Percentiles rank a stretch among this genome's conserved stretches.
phyloP scores from a whole-genome alignment of 768 basidiomycete species.

The Boletus sensibilis region DNA sequence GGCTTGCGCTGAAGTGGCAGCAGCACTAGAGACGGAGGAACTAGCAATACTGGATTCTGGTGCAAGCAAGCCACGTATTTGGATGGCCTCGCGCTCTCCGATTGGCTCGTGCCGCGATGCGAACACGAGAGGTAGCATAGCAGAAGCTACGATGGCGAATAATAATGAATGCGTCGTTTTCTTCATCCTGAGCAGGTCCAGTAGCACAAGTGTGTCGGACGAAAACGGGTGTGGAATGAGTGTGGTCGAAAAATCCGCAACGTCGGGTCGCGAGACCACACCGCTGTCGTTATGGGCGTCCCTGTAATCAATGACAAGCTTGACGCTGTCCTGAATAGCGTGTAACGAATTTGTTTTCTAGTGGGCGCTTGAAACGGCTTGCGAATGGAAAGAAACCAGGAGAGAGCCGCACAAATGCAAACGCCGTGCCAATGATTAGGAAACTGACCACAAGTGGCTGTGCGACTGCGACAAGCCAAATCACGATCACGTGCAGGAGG shows the following conservation, averaged over 20 bases:
- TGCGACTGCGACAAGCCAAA: conserved; percentile 9
- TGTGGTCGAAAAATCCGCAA: conserved; percentile 26
- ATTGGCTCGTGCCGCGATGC: conserved; percentile 24
- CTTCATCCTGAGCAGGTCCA: conserved; percentile 24
- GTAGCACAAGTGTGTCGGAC: conserved; percentile 4
- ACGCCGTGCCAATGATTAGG: conserved; percentile 14
- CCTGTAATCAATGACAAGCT: conserved; percentile 1
- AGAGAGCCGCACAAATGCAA: conserved; percentile 7
- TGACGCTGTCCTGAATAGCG: not conserved
- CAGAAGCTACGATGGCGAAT: conserved; percentile 28
- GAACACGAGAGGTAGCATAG: conserved; percentile 25
- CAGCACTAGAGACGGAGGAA: not conserved
- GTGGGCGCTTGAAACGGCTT: not conserved
- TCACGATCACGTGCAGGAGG: conserved; percentile 21
- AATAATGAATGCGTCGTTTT: conserved; percentile 24
- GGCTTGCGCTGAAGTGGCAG: conserved; percentile 4
- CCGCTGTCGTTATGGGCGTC: conserved; percentile 8
- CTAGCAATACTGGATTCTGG: not conserved
- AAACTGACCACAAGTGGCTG: conserved; percentile 22
- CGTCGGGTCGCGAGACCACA: conserved; percentile 16
- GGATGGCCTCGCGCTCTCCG: conserved; percentile 8
- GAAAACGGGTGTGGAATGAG: conserved; percentile 15
- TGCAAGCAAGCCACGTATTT: conserved; percentile 14
- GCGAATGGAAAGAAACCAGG: conserved; percentile 6
- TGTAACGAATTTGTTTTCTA: not conserved